Evolutionary conservation across 2,329 filamentous ascomycete species (phyloP), one percentile per base, ranked within the genome.

Genomic region (Ophiostoma sp.): DNA sequence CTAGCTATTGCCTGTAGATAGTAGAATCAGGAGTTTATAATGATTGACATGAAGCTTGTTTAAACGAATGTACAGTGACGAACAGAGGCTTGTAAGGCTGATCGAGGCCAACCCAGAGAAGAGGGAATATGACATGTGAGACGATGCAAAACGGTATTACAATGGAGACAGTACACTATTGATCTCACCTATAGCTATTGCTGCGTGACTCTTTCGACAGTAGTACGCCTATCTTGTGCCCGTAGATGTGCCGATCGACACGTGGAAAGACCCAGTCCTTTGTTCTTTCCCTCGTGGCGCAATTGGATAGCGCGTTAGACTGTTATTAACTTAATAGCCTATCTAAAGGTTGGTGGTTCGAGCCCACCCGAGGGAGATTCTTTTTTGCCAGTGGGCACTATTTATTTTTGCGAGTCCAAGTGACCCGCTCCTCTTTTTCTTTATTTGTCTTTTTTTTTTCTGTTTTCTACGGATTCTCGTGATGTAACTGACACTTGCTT

Each of bases 281-380:
- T 27, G 52, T 62, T 62, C 23, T 13, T 57, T 64, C 62, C 62
- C 62, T 65, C 62, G 62, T 65, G 62, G 62, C 62, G 62, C 62
- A 65, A 65, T 65, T 65, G 62, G 62, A 65, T 65, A 65, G 62
- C 62, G 62, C 62, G 62, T 65, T 65, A 65, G 62, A 65, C 62
- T 65, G 62, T 65, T 65, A 65, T 65, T 65, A 36, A 39, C 5
- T 17, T 65, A 65, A 65, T 65, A 65, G 62, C 33, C 33, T 65
- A 65, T 65, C 62, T 65, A 65, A 65, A 65, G 62, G 62, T 65
- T 65, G 62, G 62, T 65, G 62, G 62, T 65, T 65, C 62, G 62
- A 65, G 62, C 62, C 62, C 62, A 65, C 62, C 62, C 62, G 62
- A 65, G 62, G 62, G 62, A 65, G 62, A 27, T 39, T 41, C 60